Conservation (phyloP, 1,284 basidiomycete genomes). For the Chalciporus piperatoides region DNA sequence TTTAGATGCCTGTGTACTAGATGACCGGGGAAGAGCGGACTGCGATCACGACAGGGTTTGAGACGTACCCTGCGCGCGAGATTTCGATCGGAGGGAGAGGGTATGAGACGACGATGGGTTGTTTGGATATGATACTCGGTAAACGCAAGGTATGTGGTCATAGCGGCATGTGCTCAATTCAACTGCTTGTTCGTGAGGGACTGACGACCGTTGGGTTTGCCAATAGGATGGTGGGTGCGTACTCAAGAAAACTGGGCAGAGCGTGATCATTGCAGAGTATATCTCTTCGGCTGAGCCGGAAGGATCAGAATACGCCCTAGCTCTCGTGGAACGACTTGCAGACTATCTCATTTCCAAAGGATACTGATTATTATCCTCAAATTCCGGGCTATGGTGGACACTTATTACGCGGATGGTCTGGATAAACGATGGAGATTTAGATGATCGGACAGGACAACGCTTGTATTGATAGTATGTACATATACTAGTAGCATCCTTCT, state of each 20-base stretch:
- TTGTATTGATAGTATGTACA: neutral
- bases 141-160: constrained; percentile 19
- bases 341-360: constrained; percentile 68
- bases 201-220: constrained; percentile 1
- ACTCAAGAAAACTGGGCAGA: constrained; percentile 85
- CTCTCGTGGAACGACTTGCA: constrained; percentile 72
- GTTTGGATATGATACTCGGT: constrained; percentile 28
- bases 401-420: neutral
- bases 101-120: constrained; percentile 29
- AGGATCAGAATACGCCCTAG: constrained; percentile 57
- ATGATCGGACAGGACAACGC: constrained; percentile 1
- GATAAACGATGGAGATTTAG: constrained; percentile 3
- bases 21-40: constrained; percentile 19
- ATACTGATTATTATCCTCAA: constrained; percentile 13
- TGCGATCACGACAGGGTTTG: constrained; percentile 21
- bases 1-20: constrained; percentile 7
- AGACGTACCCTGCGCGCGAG: constrained; percentile 23
- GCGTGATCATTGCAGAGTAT: constrained; percentile 83
- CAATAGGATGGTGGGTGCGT: constrained; percentile 63
- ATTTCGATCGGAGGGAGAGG: constrained; percentile 22
- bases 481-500: neutral
- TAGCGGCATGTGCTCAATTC: neutral
- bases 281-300: constrained; percentile 37
- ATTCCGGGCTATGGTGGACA: neutral
- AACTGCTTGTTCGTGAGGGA: neutral